A percentile compares a stretch with the other conserved stretches of the same genome.
These are phyloP conservation scores for Xylariaceae sp. DNA, from an alignment of 2,329 filamentous ascomycete species.

Conservation along the genomic window DNA sequence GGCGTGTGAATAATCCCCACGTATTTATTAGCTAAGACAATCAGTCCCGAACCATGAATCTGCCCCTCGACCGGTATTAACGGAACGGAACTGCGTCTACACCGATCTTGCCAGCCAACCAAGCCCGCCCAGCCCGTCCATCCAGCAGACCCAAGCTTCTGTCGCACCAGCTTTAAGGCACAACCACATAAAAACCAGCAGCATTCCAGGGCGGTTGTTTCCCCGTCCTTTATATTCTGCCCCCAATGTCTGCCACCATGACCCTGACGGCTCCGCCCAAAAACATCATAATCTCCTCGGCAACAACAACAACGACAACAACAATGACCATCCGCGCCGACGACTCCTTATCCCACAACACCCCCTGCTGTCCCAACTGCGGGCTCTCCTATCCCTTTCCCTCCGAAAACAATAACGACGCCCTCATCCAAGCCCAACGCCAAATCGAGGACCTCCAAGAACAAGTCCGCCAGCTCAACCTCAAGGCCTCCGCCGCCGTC, in stretches of 20 bases:
- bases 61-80: neutral
- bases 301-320: constrained; percentile 21
- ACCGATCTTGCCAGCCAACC: neutral
- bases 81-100: neutral
- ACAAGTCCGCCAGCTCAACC: constrained; percentile 64
- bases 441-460: constrained; percentile 65
- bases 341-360: no score
- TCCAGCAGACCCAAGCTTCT: neutral
- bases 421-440: constrained; percentile 50
- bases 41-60: neutral
- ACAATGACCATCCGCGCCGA: neutral
- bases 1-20: neutral
- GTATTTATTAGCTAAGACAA: neutral
- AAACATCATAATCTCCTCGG: constrained; percentile 14
- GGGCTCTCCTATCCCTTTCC: constrained; percentile 38
- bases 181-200: neutral
- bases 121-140: no score
- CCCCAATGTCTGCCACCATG: constrained; percentile 23
- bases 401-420: constrained; percentile 33
- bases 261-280: constrained; percentile 26
- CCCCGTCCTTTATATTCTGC: neutral
- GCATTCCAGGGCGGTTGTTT: neutral
- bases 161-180: neutral
- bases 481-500: constrained; percentile 61
- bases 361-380: constrained; percentile 46